Evolutionary conservation across 306 rosid genomes (phyloP).

Genomic region (Quercus alba): DNA sequence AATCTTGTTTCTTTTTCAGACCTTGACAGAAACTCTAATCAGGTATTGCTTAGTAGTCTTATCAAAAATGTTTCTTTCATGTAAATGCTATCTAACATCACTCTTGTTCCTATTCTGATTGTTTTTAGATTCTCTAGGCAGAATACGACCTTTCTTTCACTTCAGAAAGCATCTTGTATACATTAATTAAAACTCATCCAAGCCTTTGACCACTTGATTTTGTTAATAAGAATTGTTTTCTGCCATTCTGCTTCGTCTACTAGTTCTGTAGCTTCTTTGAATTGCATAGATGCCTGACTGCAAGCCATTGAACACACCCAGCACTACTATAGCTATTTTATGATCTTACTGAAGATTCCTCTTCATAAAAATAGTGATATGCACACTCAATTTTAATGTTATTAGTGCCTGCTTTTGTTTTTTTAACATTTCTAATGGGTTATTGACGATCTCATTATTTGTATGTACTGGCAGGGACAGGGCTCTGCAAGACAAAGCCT

Average conservation of each 20-base stretch:
- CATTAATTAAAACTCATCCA: neutral
- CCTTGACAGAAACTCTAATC: constrained; percentile 40
- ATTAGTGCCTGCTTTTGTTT: neutral
- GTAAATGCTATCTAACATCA: neutral
- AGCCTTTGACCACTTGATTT: neutral
- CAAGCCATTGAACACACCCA: neutral
- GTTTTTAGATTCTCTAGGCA: neutral
- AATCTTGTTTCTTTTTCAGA: constrained; percentile 47
- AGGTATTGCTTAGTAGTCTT: constrained; percentile 40
- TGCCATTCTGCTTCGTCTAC: neutral
- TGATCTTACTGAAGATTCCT: neutral
- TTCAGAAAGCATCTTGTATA: neutral
- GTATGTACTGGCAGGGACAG: constrained; percentile 32
- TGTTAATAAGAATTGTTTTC: neutral
- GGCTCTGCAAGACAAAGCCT: constrained; percentile 45
- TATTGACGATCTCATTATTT: constrained; percentile 18
- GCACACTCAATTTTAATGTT: neutral
- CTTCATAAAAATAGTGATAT: neutral
- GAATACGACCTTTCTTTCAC: neutral
- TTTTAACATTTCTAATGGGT: neutral
- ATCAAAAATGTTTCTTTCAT: neutral
- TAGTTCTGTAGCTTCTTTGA: neutral
- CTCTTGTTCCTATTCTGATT: neutral
- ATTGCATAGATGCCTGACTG: neutral
- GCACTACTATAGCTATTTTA: neutral